phyloP scores from a whole-genome alignment of 768 basidiomycete species.

The Tricholoma hemisulphureum region DNA sequence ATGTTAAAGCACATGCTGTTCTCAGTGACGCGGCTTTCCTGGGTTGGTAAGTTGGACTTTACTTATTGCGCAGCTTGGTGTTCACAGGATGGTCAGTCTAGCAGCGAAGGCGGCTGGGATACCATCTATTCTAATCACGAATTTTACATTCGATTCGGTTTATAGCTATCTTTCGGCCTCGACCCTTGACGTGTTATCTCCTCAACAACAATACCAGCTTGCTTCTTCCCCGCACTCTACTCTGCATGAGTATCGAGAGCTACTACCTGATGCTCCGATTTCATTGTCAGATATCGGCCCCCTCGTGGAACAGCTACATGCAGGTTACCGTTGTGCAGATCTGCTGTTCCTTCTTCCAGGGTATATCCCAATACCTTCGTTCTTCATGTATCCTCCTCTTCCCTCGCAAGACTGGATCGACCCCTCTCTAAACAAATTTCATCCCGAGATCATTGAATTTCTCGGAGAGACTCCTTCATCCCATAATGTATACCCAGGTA shows the following conservation, averaged over 20 bases:
- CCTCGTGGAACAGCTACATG: constrained; percentile 60
- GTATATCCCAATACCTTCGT: constrained; percentile 74
- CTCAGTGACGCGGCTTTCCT: constrained; percentile 78
- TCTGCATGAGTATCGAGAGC: constrained; percentile 22
- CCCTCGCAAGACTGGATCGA: constrained; percentile 69
- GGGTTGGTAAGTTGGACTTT: constrained; percentile 53
- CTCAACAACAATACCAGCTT: constrained; percentile 13
- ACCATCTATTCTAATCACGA: constrained; percentile 74
- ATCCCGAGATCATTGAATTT: constrained; percentile 40
- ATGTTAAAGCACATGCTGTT: constrained; percentile 54
- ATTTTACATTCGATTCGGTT: constrained; percentile 84
- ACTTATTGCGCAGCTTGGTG: neutral
- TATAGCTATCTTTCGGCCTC: constrained; percentile 71
- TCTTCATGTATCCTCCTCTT: constrained; percentile 48
- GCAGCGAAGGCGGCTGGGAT: constrained; percentile 63
- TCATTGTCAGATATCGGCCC: constrained; percentile 48
- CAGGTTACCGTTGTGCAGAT: constrained; percentile 70
- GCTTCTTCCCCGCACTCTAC: constrained; percentile 6
- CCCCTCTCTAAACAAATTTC: constrained; percentile 43
- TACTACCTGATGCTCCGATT: constrained; percentile 56
- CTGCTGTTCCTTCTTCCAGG: constrained; percentile 71
- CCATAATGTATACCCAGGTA: constrained; percentile 38
- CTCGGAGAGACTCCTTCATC: constrained; percentile 33
- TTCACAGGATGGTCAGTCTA: constrained; percentile 38
- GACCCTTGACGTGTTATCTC: constrained; percentile 40